Evolutionary conservation across 2,329 filamentous ascomycete genomes (phyloP), one percentile per base, ranked within the genome.

Genomic region (Pestalotiopsis sp.): DNA sequence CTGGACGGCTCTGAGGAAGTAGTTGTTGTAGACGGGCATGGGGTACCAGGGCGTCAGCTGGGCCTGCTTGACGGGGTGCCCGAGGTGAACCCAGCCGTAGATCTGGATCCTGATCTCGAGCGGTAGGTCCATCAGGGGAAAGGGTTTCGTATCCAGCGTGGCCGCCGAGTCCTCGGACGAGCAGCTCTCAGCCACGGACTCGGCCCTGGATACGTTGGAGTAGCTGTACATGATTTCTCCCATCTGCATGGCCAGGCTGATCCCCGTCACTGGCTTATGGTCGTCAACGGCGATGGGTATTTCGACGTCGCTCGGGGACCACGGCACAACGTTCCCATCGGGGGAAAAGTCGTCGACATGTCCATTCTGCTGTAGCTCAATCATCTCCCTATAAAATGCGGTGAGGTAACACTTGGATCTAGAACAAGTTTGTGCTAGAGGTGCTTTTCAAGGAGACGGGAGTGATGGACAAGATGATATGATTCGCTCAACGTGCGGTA

Each of bases 21-120:
- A 81, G 39, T 76, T 73, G 59, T 72, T 76, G 66, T 78, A 73
- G 4, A 73, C 69, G 12, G 79, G 79, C 3, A 76, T 77, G 2
- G 81, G 82, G 71, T 82, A 82, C 75, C 79, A 81, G 1, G 81
- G 79, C 11, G 78, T 79, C n/a, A 82, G 79, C 68, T 82, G 78
- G 14, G 76, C 73, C 60, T 81, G 78, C n/a, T 76, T 73, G 52
- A 83, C 73, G 1, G 81, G 83, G 45, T 79, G 79, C 73, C 77
- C 76, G 4, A 78, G 73, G 58, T 83, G 77, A 13, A 85, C 71
- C 78, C 81, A 82, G 66, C 74, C 70, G 73, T 86, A 87, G 41
- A 87, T 83, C 67, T 83, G 78, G 13, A 84, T 79, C 14, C 85
- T 80, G 63, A 86, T 78, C 72, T 87, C 85, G 14, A 80, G 72